These are phyloP conservation scores for Hypomyces perniciosus DNA, from an alignment of 2,329 filamentous ascomycete species.

Conservation along the genomic window DNA sequence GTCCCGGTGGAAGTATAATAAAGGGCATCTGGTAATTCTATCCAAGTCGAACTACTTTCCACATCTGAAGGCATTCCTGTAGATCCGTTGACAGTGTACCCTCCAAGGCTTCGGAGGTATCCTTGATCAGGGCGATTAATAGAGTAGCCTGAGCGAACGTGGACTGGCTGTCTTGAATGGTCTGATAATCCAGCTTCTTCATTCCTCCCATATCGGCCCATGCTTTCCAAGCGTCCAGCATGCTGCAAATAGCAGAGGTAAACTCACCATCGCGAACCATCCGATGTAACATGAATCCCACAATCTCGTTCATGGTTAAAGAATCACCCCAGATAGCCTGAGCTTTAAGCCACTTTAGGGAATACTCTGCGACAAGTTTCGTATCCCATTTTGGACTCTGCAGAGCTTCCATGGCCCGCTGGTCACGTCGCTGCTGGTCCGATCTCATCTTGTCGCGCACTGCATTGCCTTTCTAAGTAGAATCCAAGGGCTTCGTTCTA, in stretches of 20 bases:
- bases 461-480: slow-evolving; percentile 15
- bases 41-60: slow-evolving; percentile 47
- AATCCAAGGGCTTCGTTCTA: neutral
- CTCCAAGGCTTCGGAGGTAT: slow-evolving; percentile 39
- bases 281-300: slow-evolving; percentile 42
- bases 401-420: slow-evolving; percentile 43
- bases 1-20: no score
- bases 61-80: slow-evolving; percentile 49
- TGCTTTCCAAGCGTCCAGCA: slow-evolving; percentile 47
- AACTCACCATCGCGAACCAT: slow-evolving; percentile 47
- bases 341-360: slow-evolving; percentile 38
- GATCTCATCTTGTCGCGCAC: slow-evolving; percentile 37
- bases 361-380: slow-evolving; percentile 39
- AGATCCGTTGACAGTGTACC: slow-evolving; percentile 46
- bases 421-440: slow-evolving; percentile 38
- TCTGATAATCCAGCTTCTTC: slow-evolving; percentile 38
- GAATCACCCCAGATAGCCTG: slow-evolving; percentile 21
- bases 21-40: slow-evolving; percentile 18
- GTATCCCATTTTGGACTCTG: slow-evolving; percentile 49
- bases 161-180: slow-evolving; percentile 32
- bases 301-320: slow-evolving; percentile 32
- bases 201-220: slow-evolving; percentile 53
- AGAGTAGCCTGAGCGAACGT: slow-evolving; percentile 44
- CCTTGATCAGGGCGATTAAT: slow-evolving; percentile 42
- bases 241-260: slow-evolving; percentile 32